Base-by-base conservation (phyloP, 495 filamentous ascomycete species). In the Penicillium taxi region DNA sequence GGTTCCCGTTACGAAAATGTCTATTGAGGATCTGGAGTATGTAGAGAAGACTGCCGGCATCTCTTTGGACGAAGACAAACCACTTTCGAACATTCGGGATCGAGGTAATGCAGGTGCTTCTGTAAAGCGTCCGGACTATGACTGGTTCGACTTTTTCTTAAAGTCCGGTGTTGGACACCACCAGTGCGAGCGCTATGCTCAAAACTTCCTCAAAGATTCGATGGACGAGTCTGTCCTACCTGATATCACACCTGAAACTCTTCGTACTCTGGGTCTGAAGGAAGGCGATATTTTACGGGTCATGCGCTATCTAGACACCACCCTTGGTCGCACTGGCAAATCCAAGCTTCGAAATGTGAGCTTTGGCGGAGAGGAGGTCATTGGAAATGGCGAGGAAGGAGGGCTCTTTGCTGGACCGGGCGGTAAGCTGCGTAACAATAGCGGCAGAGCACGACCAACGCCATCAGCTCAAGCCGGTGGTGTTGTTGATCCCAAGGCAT, bases 61-160 rank as follows among this genome's bases (percentile, higher is more conserved):
- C 11, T 95, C 88, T 8, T 66, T 99, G 19, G 90, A 96, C 50
- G 90, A 99, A 55, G 91, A 96, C 45, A 99, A 96, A 63, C 91
- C 93, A 7, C 67, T 95, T 17, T 84, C 84, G 0, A 86, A 89
- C 40, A 84, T 94, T 44, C 70, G 42, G 55, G 37, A 44, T 54
- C 50, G 56, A 47, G 46, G 47, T 13, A 35, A 40, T 13, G 50
- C 72, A 16, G 77, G 78, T 32, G 75, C 72, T 17, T 67, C 70
- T 16, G 63, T 84, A 25, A 67, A 81, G 37, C 56, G 59, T 47
- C 61, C 48, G 47, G 80, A 88, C 27, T 94, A 96, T 52, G 91
- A 99, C 57, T 99, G 91, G 91, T 99, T 96, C 53, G 86, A 95
- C 46, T 96, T 99, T 64, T 99, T 99, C 69, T 66, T 99, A 15